These are phyloP conservation scores for Amauroascus niger DNA, from an alignment of 2,329 filamentous ascomycete genomes.

Conservation along the genomic window DNA sequence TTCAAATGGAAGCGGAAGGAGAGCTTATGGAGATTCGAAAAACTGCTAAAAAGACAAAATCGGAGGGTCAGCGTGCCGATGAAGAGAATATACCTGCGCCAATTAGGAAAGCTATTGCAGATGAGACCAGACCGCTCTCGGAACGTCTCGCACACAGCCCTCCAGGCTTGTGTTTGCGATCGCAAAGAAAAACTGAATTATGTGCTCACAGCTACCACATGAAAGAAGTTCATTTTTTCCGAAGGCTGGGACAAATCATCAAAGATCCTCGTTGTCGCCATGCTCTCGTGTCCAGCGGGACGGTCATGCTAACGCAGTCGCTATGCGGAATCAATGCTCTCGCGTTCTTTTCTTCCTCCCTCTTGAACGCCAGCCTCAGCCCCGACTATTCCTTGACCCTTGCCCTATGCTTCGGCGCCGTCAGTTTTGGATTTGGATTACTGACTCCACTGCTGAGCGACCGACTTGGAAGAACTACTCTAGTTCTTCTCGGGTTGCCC, in stretches of 20 bases:
- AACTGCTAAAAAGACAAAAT: not conserved
- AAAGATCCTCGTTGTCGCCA: conserved; percentile 9
- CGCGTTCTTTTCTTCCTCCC: conserved; percentile 9
- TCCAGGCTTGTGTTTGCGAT: conserved; percentile 2
- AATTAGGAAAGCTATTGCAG: not conserved
- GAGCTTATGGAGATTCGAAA: conserved; percentile 9
- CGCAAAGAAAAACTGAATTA: not conserved
- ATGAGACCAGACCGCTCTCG: conserved; percentile 7
- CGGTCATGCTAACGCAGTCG: conserved; percentile 7
- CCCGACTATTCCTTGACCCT: not conserved
- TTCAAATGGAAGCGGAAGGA: conserved; percentile 12
- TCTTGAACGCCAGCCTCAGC: not conserved
- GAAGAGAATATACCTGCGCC: not conserved
- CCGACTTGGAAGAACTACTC: conserved; percentile 6
- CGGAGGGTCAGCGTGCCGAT: not conserved
- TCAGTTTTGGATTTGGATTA: conserved; percentile 8
- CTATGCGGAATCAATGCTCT: conserved; percentile 10
- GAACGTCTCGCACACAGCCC: conserved; percentile 2
- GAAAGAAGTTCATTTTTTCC: conserved; percentile 7
- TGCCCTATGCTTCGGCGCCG: conserved; percentile 9
- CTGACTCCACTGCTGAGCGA: conserved; percentile 9
- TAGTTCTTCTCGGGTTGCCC: conserved; percentile 9
- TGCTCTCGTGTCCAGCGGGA: conserved; percentile 7
- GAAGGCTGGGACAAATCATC: not conserved
- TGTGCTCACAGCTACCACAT: conserved; percentile 10